Base-by-base conservation (phyloP, 2,329 filamentous ascomycete species). In the Phialophora expanda region DNA sequence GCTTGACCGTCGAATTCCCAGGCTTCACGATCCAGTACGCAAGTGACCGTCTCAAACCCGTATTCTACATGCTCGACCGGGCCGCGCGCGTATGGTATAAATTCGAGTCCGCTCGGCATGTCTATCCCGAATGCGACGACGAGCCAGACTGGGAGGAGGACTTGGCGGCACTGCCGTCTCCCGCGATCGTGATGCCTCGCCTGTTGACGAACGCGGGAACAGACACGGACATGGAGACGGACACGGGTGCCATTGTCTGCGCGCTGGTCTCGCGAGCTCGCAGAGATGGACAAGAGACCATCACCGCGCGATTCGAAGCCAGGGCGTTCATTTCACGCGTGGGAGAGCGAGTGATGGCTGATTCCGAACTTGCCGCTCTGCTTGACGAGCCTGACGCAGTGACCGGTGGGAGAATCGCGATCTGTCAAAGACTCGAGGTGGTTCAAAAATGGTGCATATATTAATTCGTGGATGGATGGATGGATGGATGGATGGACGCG, bases 41-140 rank as follows among this genome's bases (percentile, higher is more conserved):
- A 34, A 34, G 32, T 2, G 11, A 34, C 9, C 32, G 32, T 11
- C 32, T 34, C 11, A 9, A 34, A 9, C 11, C 32, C 32, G 32
- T 34, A 9, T 34, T 34, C 32, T 34, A 34, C 32, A 34, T 34
- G 32, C 9, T 34, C 32, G 32, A 51, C 48, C 48, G 48, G 20
- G 48, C 48, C 20, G 48, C 22, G 48, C 14, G 48, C 1, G 48
- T 22, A 11, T 51, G 48, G 48, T 51, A 51, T 6, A 51, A 51
- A 26, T 51, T 51, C 48, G 48, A 51, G 26, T 51, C 48, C 48
- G 48, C 48, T 14, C 14, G 48, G 8, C 48, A 51, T 22, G 48
- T 51, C 14, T 51, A 51, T 26, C 48, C 48, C n/a, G 48, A 51
- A 26, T 51, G 48, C 48, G 48, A 51, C n/a, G 48, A 51, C n/a